phyloP scores from a whole-genome alignment of 345 rosid species.

The Hirschfeldia incana region DNA sequence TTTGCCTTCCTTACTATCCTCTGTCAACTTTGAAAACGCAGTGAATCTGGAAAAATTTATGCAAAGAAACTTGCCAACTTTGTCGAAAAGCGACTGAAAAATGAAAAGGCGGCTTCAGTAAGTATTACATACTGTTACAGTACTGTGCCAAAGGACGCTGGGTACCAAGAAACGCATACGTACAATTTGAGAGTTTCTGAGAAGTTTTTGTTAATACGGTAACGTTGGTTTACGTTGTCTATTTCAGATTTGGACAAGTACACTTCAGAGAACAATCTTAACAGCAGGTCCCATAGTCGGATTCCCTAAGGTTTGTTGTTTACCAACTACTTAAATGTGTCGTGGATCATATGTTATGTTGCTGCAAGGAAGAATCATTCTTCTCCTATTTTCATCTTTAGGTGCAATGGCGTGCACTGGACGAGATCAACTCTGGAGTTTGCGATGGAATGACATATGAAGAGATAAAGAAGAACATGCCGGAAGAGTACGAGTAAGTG shows the following conservation, averaged over 20 bases:
- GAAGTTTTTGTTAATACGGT: neutral
- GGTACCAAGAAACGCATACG: too few relatives aligned
- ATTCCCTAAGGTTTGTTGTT: constrained; percentile 86
- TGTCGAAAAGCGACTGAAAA: constrained; percentile 86
- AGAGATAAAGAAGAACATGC: constrained; percentile 90
- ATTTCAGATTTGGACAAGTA: constrained; percentile 96
- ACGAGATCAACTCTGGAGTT: constrained; percentile 97
- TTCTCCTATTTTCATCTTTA: constrained; percentile 32
- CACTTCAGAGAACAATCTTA: constrained; percentile 87
- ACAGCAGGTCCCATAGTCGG: constrained; percentile 87
- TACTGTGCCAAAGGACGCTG: too few relatives aligned
- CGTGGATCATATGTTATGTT: constrained; percentile 5
- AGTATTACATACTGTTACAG: constrained; percentile 36
- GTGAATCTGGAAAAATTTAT: constrained; percentile 89
- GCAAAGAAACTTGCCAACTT: constrained; percentile 86
- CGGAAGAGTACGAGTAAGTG: constrained; percentile 91
- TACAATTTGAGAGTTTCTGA: too few relatives aligned
- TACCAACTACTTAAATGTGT: neutral
- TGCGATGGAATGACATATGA: constrained; percentile 99
- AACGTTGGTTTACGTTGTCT: constrained; percentile 1
- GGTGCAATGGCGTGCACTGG: constrained; percentile 99
- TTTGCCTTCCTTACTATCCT: neutral
- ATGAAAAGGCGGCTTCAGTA: constrained; percentile 98
- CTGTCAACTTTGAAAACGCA: constrained; percentile 39
- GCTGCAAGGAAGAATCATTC: constrained; percentile 3